Evolutionary conservation across 495 filamentous ascomycete genomes (phyloP).

Genomic region (Podospora pseudoanserina): DNA sequence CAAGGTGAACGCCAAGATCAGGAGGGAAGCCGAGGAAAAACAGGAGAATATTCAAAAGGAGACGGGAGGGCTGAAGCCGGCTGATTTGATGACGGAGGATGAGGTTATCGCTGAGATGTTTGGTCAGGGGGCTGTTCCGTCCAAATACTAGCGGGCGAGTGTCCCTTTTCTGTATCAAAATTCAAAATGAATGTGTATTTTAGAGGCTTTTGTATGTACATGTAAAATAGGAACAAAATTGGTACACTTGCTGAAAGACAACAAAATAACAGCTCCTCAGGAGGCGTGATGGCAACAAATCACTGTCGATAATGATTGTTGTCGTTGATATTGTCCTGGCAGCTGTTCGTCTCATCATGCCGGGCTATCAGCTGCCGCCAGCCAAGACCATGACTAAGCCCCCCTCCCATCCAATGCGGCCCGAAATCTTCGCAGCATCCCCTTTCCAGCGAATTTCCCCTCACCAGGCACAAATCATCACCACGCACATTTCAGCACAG

Average conservation of each 20-base stretch:
- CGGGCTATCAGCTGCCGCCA: background rate
- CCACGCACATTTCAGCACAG: slow-evolving; percentile 45
- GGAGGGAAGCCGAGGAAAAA: background rate
- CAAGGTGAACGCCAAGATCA: background rate
- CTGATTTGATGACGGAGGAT: slow-evolving; percentile 11
- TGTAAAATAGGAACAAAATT: background rate
- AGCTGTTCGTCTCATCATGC: background rate
- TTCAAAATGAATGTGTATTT: background rate
- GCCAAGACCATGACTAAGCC: background rate
- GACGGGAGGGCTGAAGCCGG: background rate
- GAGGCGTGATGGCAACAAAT: too few species aligned
- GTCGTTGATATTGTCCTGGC: background rate
- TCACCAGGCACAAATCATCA: slow-evolving; percentile 32
- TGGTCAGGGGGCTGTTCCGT: background rate
- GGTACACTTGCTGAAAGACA: background rate
- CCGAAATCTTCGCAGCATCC: slow-evolving; percentile 25
- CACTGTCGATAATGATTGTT: background rate
- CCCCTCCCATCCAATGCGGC: background rate
- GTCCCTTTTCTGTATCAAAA: background rate
- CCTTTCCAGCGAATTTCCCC: slow-evolving; percentile 23
- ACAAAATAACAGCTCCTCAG: too few species aligned
- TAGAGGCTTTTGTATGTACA: background rate
- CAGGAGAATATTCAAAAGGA: background rate
- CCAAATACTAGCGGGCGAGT: background rate
- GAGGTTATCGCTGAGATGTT: slow-evolving; percentile 1